Conservation (phyloP, 306 rosid species). For the Prunus salicina region DNA sequence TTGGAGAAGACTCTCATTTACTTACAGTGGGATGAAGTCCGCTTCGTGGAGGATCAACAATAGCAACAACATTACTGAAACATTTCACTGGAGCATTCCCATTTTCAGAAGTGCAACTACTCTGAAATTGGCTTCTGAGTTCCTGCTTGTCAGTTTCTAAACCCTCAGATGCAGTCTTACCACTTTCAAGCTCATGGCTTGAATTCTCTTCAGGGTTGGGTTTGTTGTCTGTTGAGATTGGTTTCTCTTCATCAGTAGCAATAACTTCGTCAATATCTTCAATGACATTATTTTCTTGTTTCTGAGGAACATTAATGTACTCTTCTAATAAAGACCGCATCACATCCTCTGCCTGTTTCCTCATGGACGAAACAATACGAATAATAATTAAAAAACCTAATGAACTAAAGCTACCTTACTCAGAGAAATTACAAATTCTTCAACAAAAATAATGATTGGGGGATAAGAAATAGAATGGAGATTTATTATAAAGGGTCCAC, state of each 20-base stretch:
- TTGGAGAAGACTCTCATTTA: not conserved
- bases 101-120: conserved; percentile 39
- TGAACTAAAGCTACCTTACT: not conserved
- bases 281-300: conserved; percentile 36
- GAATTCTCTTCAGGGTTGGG: conserved; percentile 32
- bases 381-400: conserved; percentile 1
- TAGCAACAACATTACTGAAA: conserved; percentile 84
- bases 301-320: conserved; percentile 45
- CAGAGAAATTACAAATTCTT: not conserved
- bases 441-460: not conserved
- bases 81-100: conserved; percentile 34
- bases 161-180: conserved; percentile 32
- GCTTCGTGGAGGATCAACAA: conserved; percentile 94
- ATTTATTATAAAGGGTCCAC: not conserved
- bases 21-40: conserved; percentile 98
- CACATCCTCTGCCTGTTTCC: conserved; percentile 88
- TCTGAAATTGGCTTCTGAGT: conserved; percentile 34
- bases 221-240: conserved; percentile 6
- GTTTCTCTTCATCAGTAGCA: conserved; percentile 28
- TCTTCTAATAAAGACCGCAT: conserved; percentile 86
- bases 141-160: conserved; percentile 41
- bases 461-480: not conserved
- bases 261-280: conserved; percentile 31
- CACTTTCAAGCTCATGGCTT: conserved; percentile 41
- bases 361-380: conserved; percentile 25